These are phyloP conservation scores for Terfezia claveryi DNA, from an alignment of 495 filamentous ascomycete species.

Conservation along the genomic window DNA sequence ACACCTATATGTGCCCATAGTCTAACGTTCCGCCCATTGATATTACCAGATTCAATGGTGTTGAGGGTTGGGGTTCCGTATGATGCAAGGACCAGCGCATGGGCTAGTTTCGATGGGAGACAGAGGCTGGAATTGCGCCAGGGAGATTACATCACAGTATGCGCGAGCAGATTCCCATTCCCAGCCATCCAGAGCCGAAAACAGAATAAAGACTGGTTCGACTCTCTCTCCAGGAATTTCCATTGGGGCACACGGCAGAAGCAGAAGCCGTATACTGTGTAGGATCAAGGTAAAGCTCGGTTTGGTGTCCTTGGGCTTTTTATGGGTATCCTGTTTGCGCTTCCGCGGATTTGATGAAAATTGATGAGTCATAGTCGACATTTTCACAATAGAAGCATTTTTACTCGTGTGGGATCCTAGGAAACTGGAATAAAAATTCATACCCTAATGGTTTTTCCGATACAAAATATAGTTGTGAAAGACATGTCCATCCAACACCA, in stretches of 20 bases:
- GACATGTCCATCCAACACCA: not conserved
- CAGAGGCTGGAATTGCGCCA: constrained; percentile 73
- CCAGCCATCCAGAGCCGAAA: constrained; percentile 54
- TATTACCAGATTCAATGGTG: constrained; percentile 86
- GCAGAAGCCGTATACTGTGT: constrained; percentile 14
- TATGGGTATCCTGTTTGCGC: too few species aligned
- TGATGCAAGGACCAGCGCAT: constrained; percentile 69
- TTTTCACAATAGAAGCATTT: too few species aligned
- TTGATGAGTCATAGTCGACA: too few species aligned
- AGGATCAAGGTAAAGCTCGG: not conserved
- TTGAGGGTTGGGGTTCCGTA: constrained; percentile 70
- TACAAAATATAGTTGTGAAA: not conserved
- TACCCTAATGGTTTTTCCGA: too few species aligned
- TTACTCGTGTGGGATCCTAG: too few species aligned
- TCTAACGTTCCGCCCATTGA: constrained; percentile 88
- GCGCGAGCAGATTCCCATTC: constrained; percentile 86
- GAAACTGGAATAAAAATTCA: too few species aligned
- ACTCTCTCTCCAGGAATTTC: constrained; percentile 70
- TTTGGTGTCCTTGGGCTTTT: too few species aligned
- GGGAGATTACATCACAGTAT: constrained; percentile 86
- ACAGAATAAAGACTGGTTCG: constrained; percentile 66
- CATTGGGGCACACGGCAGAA: constrained; percentile 82
- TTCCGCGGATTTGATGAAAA: too few species aligned
- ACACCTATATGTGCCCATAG: constrained; percentile 97
- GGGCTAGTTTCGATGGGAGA: constrained; percentile 92